Evolutionary conservation across 2,329 filamentous ascomycete genomes (phyloP).

Genomic region (Apiospora rasikravindrae): DNA sequence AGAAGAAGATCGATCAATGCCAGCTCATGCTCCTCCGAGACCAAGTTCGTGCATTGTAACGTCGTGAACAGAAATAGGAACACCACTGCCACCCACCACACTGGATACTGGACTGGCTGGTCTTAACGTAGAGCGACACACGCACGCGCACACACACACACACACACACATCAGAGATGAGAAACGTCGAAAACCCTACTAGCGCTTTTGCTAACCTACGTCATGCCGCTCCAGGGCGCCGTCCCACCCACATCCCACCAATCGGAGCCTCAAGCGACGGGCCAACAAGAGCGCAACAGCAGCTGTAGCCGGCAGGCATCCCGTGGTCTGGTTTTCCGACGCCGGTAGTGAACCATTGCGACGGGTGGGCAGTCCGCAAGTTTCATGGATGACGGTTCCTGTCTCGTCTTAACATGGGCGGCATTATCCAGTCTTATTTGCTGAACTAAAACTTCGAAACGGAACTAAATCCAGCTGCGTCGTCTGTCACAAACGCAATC

Average conservation of each 20-base stretch:
- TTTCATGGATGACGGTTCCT: neutral
- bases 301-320: slow-evolving; percentile 1
- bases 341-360: slow-evolving; percentile 14
- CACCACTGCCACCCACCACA: neutral
- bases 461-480: neutral
- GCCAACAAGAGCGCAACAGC: neutral
- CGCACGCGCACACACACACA: neutral
- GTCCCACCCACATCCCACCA: neutral
- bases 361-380: neutral
- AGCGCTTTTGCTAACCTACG: slow-evolving; percentile 8
- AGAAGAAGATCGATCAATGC: neutral
- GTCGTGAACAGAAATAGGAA: slow-evolving; percentile 1
- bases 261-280: slow-evolving; percentile 3
- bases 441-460: slow-evolving; percentile 6
- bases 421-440: neutral
- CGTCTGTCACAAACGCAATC: neutral
- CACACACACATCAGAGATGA: neutral
- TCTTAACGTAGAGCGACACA: neutral
- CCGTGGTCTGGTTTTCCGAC: neutral
- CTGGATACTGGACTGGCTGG: neutral
- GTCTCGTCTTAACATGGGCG: neutral
- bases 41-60: neutral
- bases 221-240: slow-evolving; percentile 1
- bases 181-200: neutral
- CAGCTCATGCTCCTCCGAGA: neutral